A percentile compares a stretch with the other conserved stretches of the same genome.
Conservation (phyloP, 352 stramenopile genomes). For the Pythium pyrilobum region DNA sequence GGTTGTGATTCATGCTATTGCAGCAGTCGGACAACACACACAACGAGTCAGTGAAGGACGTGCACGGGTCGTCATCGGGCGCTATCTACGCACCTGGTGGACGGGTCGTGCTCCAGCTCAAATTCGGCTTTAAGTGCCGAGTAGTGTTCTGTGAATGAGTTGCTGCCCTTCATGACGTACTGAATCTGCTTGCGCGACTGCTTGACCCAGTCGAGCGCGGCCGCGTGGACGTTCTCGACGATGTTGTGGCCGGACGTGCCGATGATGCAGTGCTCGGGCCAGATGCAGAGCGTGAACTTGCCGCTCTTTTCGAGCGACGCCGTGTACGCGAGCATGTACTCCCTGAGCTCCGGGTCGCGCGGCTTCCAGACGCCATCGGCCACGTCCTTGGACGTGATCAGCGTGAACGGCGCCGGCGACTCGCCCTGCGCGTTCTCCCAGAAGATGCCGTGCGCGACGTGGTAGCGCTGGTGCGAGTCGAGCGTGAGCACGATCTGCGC, state of each 20-base stretch:
- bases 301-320: conserved; percentile 77
- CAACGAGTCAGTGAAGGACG: conserved; percentile 42
- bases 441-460: conserved; percentile 95
- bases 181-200: conserved; percentile 54
- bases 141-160: conserved; percentile 97
- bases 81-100: conserved; percentile 84
- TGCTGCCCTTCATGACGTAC: conserved; percentile 93
- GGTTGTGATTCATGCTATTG: conserved; percentile 72
- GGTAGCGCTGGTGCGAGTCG: conserved; percentile 94
- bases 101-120: conserved; percentile 63
- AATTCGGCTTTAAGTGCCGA: conserved; percentile 93
- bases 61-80: conserved; percentile 77
- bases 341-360: conserved; percentile 53
- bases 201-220: conserved; percentile 84
- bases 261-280: conserved; percentile 97
- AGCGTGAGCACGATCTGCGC: conserved; percentile 93
- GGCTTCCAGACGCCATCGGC: conserved; percentile 46
- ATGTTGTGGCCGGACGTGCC: conserved; percentile 89
- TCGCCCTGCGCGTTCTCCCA: conserved; percentile 75
- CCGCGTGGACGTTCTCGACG: conserved; percentile 73
- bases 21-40: conserved; percentile 88
- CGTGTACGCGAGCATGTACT: conserved; percentile 91
- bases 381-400: conserved; percentile 87
- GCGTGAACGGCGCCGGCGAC: conserved; percentile 89
- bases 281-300: conserved; percentile 93